phyloP scores from a whole-genome alignment of 352 stramenopile genomes.

The Phytophthora uliginosa region DNA sequence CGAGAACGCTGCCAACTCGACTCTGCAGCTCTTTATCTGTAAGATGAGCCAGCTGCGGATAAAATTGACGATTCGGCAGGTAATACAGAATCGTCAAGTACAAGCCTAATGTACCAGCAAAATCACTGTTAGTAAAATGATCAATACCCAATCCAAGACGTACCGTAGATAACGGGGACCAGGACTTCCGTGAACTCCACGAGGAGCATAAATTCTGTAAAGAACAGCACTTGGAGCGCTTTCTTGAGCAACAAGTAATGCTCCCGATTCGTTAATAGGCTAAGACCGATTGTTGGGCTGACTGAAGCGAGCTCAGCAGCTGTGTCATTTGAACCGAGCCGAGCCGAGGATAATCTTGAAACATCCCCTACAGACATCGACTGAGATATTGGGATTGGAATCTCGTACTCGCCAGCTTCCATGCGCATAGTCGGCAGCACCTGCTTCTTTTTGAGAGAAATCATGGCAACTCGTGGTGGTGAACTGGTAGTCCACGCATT shows the following conservation, averaged over 20 bases:
- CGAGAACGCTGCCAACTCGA: neutral
- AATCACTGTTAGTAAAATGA: neutral
- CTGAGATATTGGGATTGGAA: constrained; percentile 3
- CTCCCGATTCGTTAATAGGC: constrained; percentile 10
- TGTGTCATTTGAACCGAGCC: neutral
- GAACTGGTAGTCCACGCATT: neutral
- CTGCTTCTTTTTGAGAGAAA: constrained; percentile 20
- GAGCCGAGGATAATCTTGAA: neutral
- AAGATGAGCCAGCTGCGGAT: constrained; percentile 30
- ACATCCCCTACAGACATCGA: neutral
- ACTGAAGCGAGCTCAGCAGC: neutral
- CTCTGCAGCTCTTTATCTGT: neutral
- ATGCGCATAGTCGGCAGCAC: constrained; percentile 25
- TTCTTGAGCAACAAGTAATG: constrained; percentile 26
- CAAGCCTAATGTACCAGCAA: constrained; percentile 8
- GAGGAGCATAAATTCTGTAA: constrained; percentile 54
- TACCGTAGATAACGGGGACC: constrained; percentile 45
- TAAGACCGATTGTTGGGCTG: neutral
- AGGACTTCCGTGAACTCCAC: constrained; percentile 51
- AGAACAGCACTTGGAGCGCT: constrained; percentile 35
- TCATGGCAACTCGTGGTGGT: neutral
- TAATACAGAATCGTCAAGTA: constrained; percentile 41
- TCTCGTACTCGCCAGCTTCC: constrained; percentile 4
- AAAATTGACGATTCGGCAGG: constrained; percentile 42
- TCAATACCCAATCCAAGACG: neutral